These are phyloP conservation scores for Xylaria sp. DNA, from an alignment of 2,329 filamentous ascomycete species.

Conservation along the genomic window DNA sequence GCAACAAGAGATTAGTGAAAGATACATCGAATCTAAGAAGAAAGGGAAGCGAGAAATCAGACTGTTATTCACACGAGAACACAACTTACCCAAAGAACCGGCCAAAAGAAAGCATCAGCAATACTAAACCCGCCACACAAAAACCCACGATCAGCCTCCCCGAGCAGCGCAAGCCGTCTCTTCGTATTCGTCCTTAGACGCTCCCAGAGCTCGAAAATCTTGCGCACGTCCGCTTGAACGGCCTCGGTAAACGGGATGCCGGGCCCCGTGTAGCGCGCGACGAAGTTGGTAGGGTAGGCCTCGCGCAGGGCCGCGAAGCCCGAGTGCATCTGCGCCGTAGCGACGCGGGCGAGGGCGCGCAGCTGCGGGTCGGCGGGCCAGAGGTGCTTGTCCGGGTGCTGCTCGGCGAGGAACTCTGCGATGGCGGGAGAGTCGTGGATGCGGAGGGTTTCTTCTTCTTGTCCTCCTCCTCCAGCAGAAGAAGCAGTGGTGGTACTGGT, in stretches of 20 bases:
- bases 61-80: not conserved
- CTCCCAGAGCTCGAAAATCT: slow-evolving; percentile 45
- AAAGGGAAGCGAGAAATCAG: not conserved
- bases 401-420: slow-evolving; percentile 59
- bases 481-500: slow-evolving; percentile 49
- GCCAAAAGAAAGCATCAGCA: slow-evolving; percentile 50
- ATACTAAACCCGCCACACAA: slow-evolving; percentile 48
- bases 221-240: slow-evolving; percentile 40
- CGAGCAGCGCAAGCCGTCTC: slow-evolving; percentile 37
- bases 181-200: slow-evolving; percentile 37
- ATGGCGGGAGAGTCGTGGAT: slow-evolving; percentile 63
- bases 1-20: not conserved
- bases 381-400: slow-evolving; percentile 50
- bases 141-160: slow-evolving; percentile 43
- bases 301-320: slow-evolving; percentile 55
- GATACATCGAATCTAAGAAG: not conserved
- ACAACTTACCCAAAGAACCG: slow-evolving; percentile 43
- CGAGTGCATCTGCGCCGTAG: slow-evolving; percentile 61
- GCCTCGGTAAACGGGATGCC: slow-evolving; percentile 40
- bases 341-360: slow-evolving; percentile 57
- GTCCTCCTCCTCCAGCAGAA: slow-evolving; percentile 46
- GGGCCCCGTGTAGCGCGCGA: slow-evolving; percentile 42
- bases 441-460: slow-evolving; percentile 43
- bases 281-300: slow-evolving; percentile 58
- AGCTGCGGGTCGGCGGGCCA: slow-evolving; percentile 56